phyloP scores from a whole-genome alignment of 805 yeast species.

The Wickerhamiella cacticola region DNA sequence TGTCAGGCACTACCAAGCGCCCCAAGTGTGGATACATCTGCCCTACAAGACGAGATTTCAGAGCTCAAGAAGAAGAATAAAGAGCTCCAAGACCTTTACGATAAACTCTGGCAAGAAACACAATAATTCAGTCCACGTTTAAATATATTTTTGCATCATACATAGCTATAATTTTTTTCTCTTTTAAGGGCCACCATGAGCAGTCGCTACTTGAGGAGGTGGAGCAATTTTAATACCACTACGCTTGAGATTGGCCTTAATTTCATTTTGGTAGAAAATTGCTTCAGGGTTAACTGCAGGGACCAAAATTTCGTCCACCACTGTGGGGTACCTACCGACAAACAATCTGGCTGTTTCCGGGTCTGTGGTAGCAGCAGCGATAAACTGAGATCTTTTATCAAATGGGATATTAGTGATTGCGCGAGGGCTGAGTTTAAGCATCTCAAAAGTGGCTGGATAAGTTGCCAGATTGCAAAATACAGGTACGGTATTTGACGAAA shows the following conservation, averaged over 20 bases:
- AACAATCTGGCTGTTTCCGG: constrained; percentile 16
- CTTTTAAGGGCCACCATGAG: too few relatives aligned
- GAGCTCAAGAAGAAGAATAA: constrained; percentile 14
- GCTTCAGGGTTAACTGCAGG: constrained; percentile 14
- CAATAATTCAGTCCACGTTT: neutral
- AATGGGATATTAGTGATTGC: constrained; percentile 13
- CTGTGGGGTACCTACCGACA: constrained; percentile 13
- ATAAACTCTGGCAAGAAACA: constrained; percentile 22
- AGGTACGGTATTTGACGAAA: constrained; percentile 11
- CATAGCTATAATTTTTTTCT: neutral
- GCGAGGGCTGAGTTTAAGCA: constrained; percentile 13
- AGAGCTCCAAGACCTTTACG: constrained; percentile 23
- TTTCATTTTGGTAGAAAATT: constrained; percentile 8
- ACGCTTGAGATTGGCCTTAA: constrained; percentile 14
- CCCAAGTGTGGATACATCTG: neutral
- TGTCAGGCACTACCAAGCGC: neutral
- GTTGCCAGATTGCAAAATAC: constrained; percentile 18
- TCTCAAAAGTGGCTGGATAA: constrained; percentile 11
- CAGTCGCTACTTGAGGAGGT: constrained; percentile 9
- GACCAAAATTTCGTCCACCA: constrained; percentile 12
- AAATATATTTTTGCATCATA: neutral
- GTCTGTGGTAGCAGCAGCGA: constrained; percentile 18
- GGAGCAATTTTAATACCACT: constrained; percentile 11
- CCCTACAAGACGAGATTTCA: constrained; percentile 1
- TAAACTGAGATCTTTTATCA: constrained; percentile 14